phyloP scores from a whole-genome alignment of 345 rosid genomes.

The Iberis pinnata region DNA sequence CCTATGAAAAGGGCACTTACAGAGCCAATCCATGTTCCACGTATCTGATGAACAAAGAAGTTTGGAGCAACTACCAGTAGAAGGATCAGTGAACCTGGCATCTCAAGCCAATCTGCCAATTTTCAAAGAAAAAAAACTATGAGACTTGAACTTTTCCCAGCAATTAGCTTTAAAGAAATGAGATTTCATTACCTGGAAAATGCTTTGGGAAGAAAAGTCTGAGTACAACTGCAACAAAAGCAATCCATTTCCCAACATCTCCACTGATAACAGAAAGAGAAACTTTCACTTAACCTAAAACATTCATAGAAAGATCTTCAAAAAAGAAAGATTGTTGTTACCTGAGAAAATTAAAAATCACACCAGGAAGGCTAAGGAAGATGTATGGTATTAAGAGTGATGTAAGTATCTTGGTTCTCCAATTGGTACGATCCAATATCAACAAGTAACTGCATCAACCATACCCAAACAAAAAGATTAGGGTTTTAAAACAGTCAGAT shows the following conservation, averaged over 20 bases:
- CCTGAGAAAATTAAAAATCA: constrained; percentile 63
- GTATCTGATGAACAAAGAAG: constrained; percentile 48
- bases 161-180: neutral
- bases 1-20: constrained; percentile 56
- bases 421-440: constrained; percentile 85
- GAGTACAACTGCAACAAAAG: constrained; percentile 71
- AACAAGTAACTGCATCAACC: constrained; percentile 60
- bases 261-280: constrained; percentile 39
- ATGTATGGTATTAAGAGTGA: constrained; percentile 84
- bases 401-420: constrained; percentile 91
- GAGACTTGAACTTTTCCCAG: neutral
- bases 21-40: constrained; percentile 50
- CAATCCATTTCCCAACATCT: constrained; percentile 84
- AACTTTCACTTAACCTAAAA: neutral
- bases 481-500: neutral
- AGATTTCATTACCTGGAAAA: constrained; percentile 56
- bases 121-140: neutral
- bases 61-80: constrained; percentile 60
- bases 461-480: neutral
- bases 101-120: constrained; percentile 60
- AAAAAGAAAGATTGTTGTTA: constrained; percentile 10
- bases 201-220: constrained; percentile 85
- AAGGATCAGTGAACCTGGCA: constrained; percentile 70
- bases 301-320: no score
- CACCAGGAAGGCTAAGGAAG: constrained; percentile 70